A percentile compares a stretch with the other conserved stretches of the same genome.
Evolutionary conservation across 1,284 basidiomycete species (phyloP).

Genomic region (Ustilago bromivora): DNA sequence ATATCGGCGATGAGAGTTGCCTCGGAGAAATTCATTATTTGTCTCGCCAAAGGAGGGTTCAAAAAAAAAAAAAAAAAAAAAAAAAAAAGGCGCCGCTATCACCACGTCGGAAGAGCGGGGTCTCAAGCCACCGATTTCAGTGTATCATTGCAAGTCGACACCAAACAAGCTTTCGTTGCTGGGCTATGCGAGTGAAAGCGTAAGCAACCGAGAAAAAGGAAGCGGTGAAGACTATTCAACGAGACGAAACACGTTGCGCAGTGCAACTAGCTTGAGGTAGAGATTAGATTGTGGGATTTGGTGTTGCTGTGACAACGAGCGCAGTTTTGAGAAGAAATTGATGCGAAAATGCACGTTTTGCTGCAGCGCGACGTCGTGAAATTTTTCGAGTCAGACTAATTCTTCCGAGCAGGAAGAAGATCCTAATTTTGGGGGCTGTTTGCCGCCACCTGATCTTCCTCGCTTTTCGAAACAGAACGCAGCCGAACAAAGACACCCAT

Average conservation of each 20-base stretch:
- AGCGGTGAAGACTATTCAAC: not conserved
- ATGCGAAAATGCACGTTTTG: not conserved
- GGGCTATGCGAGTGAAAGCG: too few species aligned
- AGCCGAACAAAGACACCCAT: not conserved
- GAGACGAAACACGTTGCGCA: not conserved
- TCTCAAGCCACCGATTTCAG: not conserved
- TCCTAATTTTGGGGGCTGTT: not conserved
- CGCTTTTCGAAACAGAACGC: not conserved
- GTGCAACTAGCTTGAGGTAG: not conserved
- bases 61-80: not conserved
- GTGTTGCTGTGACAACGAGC: conserved; percentile 2
- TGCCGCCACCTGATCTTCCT: not conserved
- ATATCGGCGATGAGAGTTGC: not conserved
- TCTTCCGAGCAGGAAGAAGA: not conserved
- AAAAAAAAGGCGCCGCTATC: not conserved
- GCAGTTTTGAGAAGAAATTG: not conserved
- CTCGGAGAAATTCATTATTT: not conserved
- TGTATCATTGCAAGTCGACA: not conserved
- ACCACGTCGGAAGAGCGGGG: conserved; percentile 5
- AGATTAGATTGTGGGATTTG: too few species aligned
- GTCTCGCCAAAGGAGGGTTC: not conserved
- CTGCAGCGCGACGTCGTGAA: not conserved
- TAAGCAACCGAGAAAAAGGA: too few species aligned
- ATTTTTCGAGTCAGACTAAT: conserved; percentile 7
- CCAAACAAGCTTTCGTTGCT: not conserved